A percentile compares a stretch with the other conserved stretches of the same genome.
These are phyloP conservation scores for Dothistroma septosporum DNA, from an alignment of 2,329 filamentous ascomycete genomes.

Conservation along the genomic window DNA sequence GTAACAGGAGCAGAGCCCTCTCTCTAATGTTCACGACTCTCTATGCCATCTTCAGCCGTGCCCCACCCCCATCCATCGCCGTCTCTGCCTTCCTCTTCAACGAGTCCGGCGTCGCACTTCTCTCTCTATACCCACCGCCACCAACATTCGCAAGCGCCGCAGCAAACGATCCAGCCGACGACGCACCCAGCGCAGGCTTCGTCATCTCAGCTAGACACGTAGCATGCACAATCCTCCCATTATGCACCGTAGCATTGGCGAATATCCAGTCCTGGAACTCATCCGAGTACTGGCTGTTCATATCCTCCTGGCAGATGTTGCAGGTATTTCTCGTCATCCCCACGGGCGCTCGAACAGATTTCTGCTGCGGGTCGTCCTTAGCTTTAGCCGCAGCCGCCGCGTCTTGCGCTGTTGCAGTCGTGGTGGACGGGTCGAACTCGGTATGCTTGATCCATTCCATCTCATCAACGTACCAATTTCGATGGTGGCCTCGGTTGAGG, in stretches of 20 bases:
- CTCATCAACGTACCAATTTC: slow-evolving; percentile 93
- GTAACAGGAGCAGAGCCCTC: background rate
- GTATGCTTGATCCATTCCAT: slow-evolving; percentile 85
- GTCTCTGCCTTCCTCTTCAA: slow-evolving; percentile 35
- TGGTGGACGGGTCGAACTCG: slow-evolving; percentile 64
- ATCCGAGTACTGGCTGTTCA: slow-evolving; percentile 87
- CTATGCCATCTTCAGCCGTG: slow-evolving; percentile 23
- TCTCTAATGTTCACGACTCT: background rate
- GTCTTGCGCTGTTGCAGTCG: slow-evolving; percentile 40
- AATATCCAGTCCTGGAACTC: slow-evolving; percentile 96
- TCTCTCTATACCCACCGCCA: slow-evolving; percentile 25
- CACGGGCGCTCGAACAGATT: slow-evolving; percentile 80
- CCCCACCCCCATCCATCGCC: slow-evolving; percentile 20
- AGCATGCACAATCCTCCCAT: slow-evolving; percentile 78
- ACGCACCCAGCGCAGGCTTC: slow-evolving; percentile 37
- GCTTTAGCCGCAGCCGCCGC: slow-evolving; percentile 39
- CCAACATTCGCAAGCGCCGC: slow-evolving; percentile 22
- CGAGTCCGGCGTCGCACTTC: slow-evolving; percentile 35
- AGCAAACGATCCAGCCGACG: slow-evolving; percentile 22
- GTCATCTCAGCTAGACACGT: slow-evolving; percentile 83
- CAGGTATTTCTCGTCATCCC: slow-evolving; percentile 72
- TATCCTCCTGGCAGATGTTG: slow-evolving; percentile 92
- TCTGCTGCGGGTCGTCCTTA: slow-evolving; percentile 57
- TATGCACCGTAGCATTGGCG: slow-evolving; percentile 79
- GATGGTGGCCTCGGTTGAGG: slow-evolving; percentile 73